These are phyloP conservation scores for Poteriospumella lacustris DNA, from an alignment of 108 stramenopile species.

Conservation along the genomic window DNA sequence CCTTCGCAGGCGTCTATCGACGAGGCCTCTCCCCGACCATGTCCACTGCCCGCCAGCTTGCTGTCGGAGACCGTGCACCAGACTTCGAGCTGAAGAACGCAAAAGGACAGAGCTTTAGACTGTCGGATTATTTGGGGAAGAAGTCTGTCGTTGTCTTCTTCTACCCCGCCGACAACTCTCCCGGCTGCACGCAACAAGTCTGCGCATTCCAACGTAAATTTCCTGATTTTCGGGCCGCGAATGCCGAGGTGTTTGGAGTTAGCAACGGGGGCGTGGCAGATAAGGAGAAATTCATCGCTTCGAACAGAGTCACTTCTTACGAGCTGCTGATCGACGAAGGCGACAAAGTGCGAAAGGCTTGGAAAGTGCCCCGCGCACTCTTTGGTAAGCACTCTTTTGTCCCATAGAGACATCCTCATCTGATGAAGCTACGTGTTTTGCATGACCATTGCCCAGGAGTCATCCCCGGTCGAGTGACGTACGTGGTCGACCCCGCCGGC, in stretches of 20 bases:
- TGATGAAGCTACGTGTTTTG: too few species aligned
- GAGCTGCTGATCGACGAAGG: slow-evolving; percentile 48
- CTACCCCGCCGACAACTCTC: slow-evolving; percentile 54
- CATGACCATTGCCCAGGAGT: too few species aligned
- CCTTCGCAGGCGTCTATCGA: too few species aligned
- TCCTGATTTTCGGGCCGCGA: slow-evolving; percentile 33
- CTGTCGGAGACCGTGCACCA: slow-evolving; percentile 42
- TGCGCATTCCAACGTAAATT: slow-evolving; percentile 37
- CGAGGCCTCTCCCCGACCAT: too few species aligned
- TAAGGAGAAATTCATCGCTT: slow-evolving; percentile 29
- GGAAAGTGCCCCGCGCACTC: slow-evolving; percentile 32
- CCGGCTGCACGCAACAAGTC: slow-evolving; percentile 46
- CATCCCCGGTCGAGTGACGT: slow-evolving; percentile 48
- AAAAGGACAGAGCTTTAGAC: slow-evolving; percentile 43
- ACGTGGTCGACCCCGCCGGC: slow-evolving; percentile 47
- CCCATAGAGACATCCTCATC: too few species aligned
- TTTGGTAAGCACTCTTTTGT: too few species aligned
- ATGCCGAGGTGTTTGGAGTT: slow-evolving; percentile 49
- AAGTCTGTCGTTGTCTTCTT: slow-evolving; percentile 31
- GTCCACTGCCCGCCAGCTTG: too few species aligned
- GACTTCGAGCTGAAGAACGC: slow-evolving; percentile 47
- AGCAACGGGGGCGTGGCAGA: slow-evolving; percentile 17
- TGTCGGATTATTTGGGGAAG: slow-evolving; percentile 33
- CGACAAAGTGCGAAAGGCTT: slow-evolving; percentile 21
- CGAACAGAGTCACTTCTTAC: slow-evolving; percentile 39